Base-by-base conservation (phyloP, 2,329 filamentous ascomycete genomes). In the Fusarium avenaceum region DNA sequence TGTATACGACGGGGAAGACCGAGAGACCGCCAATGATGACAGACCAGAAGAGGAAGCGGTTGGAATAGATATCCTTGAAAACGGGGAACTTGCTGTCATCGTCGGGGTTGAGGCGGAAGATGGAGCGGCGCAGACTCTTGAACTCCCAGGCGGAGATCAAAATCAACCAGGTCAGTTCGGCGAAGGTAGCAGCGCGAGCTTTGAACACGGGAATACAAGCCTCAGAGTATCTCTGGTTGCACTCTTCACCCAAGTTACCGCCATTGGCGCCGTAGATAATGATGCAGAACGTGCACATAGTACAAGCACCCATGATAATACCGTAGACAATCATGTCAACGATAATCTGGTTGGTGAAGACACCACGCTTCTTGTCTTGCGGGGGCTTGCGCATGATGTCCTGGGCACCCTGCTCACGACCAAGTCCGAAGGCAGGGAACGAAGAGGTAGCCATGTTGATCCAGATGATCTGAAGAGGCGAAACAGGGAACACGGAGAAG, bases 371-470 rank as follows among this genome's bases (percentile, higher is more conserved):
- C 77, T 85, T 85, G 78, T 90, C 86, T 67, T 95, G 92, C 0
- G 94, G 94, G 9, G 92, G 92, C 52, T 93, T 90, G 66, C 86
- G 82, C 87, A 97, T 93, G 64, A 97, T 90, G 75, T 95, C 91
- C 3, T 87, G 85, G 0, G 90, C 87, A 0, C 92, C 92, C 44
- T 85, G 81, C 78, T 97, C 93, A 70, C 93, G 90, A 20, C 93
- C 93, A 1, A 97, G 87, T 43, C 93, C 94, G 82, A 97, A 96
- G 60, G 94, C 94, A 2, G 93, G 93, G 77, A 96, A 89, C 2
- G 90, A 92, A 40, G 92, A 95, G 0, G 94, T 97, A 56, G 96
- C 87, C 91, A 97, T 95, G 79, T 97, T 97, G 77, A 97, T 93
- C 93, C 93, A 97, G 61, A 97, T 86, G 66, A 97, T 95, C 73